Conservation (phyloP, 306 rosid genomes). For the Fagus sylvatica region DNA sequence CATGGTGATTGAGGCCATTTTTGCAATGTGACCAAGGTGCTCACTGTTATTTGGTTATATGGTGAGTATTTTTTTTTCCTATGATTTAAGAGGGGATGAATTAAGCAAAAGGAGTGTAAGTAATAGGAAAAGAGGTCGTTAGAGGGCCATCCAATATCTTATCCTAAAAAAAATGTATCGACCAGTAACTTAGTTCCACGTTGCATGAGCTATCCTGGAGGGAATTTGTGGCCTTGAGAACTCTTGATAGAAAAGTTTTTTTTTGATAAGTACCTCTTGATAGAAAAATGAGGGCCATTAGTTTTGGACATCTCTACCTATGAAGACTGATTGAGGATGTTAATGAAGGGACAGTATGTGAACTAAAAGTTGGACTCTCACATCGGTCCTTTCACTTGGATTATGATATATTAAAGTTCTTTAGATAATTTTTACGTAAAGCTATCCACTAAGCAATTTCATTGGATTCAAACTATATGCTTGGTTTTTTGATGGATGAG, state of each 20-base stretch:
- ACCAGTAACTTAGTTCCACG: slow-evolving; percentile 35
- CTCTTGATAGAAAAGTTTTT: background rate
- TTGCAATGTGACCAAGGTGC: background rate
- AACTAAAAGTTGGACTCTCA: no score
- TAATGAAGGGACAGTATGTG: no score
- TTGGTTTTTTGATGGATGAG: no score
- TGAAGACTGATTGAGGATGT: no score
- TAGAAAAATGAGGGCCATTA: slow-evolving; percentile 4
- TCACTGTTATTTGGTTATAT: background rate
- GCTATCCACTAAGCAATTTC: no score
- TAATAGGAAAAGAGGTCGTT: background rate
- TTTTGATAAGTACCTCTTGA: no score
- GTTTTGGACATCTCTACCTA: background rate
- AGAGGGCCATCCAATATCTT: slow-evolving; percentile 31
- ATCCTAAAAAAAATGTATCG: slow-evolving; percentile 23
- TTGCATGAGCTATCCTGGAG: slow-evolving; percentile 18
- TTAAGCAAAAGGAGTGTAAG: slow-evolving; percentile 1
- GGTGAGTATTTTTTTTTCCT: background rate
- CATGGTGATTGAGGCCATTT: slow-evolving; percentile 52
- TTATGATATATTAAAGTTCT: no score
- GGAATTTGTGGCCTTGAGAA: slow-evolving; percentile 8
- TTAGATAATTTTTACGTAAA: no score
- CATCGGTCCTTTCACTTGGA: no score
- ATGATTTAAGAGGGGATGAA: slow-evolving; percentile 4
- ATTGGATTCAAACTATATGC: no score